Percentiles rank a stretch among this genome's conserved stretches.
phyloP scores from a whole-genome alignment of 2,329 filamentous ascomycete genomes.

The Trichoderma polysporum region DNA sequence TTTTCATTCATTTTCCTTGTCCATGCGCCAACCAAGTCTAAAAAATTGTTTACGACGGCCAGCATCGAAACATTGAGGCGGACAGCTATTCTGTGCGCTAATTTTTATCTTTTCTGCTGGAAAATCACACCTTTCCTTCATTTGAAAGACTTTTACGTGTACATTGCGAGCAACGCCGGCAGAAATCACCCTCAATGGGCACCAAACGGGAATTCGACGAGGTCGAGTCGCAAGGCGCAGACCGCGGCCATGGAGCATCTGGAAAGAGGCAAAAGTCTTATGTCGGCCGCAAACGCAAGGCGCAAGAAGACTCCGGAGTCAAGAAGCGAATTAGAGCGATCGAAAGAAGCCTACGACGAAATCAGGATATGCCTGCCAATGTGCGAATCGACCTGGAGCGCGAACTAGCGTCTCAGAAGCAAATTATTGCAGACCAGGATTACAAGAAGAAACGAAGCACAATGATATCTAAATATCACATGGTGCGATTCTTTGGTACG shows the following conservation, averaged over 20 bases:
- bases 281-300: slow-evolving; percentile 40
- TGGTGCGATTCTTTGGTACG: slow-evolving; percentile 79
- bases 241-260: slow-evolving; percentile 1
- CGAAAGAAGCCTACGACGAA: slow-evolving; percentile 61
- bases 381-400: slow-evolving; percentile 69
- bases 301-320: slow-evolving; percentile 54
- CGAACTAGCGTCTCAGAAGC: slow-evolving; percentile 65
- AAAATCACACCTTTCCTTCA: not conserved
- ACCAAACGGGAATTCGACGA: slow-evolving; percentile 35
- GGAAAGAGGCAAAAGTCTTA: slow-evolving; percentile 38
- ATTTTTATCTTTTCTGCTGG: too few relatives aligned
- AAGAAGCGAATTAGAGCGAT: slow-evolving; percentile 73
- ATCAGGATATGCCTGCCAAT: slow-evolving; percentile 64
- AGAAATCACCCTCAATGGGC: slow-evolving; percentile 28
- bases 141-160: not conserved
- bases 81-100: not conserved
- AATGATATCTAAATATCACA: slow-evolving; percentile 79
- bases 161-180: not conserved
- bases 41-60: not conserved
- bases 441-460: slow-evolving; percentile 61
- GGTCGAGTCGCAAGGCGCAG: slow-evolving; percentile 25
- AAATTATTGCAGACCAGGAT: slow-evolving; percentile 60
- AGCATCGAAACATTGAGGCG: not conserved
- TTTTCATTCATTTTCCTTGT: not conserved
- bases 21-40: not conserved